These are phyloP conservation scores for Cercospora beticola DNA, from an alignment of 2,329 filamentous ascomycete species.

Conservation along the genomic window DNA sequence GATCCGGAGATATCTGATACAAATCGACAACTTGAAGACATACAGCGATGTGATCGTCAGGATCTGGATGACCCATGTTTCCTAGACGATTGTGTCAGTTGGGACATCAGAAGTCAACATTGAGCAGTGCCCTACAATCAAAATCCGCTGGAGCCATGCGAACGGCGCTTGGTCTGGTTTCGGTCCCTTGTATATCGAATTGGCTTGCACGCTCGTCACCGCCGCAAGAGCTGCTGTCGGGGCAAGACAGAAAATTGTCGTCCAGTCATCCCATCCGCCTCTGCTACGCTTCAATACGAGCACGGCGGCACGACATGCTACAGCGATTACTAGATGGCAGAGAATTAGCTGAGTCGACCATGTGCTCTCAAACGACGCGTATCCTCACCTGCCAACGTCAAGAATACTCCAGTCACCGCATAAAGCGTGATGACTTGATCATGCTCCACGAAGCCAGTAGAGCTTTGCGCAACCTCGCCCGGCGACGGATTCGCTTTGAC, in stretches of 20 bases:
- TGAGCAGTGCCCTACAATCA: background rate
- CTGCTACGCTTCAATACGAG: background rate
- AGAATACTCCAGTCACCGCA: background rate
- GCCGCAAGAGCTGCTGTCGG: conserved; percentile 1
- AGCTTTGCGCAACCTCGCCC: background rate
- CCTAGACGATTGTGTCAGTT: background rate
- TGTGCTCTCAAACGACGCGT: background rate
- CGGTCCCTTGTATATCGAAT: background rate
- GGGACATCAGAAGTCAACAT: background rate
- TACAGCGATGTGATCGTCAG: conserved; percentile 6
- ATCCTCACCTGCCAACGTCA: conserved; percentile 1
- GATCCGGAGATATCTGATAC: conserved; percentile 2
- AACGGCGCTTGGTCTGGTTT: background rate
- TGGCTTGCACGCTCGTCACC: background rate
- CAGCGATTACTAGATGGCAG: background rate
- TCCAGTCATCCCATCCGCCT: conserved; percentile 6
- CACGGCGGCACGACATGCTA: background rate
- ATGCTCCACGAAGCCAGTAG: background rate
- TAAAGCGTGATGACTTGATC: background rate
- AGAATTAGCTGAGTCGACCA: background rate
- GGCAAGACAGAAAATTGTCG: background rate
- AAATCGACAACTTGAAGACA: conserved; percentile 5
- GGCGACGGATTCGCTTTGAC: background rate
- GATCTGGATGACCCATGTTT: conserved; percentile 5
- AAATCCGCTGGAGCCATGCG: background rate